Evolutionary conservation across 495 filamentous ascomycete genomes (phyloP).

Genomic region (Hypoxylon cercidicola): DNA sequence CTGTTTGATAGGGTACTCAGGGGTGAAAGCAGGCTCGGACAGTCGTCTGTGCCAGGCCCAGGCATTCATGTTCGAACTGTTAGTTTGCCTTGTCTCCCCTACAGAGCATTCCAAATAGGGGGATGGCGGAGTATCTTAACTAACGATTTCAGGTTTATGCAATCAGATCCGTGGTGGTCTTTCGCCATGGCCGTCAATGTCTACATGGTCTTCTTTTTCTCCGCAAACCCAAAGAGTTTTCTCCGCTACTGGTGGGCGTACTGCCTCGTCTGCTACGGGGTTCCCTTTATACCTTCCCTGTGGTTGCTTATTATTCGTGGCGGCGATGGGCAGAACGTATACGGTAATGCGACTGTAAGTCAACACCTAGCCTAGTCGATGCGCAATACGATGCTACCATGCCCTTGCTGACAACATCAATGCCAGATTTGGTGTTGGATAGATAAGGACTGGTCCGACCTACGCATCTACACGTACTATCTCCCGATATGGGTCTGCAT

Average conservation of each 20-base stretch:
- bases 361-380: background rate
- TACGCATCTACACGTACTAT: slow-evolving; percentile 84
- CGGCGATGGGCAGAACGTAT: slow-evolving; percentile 62
- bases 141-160: slow-evolving; percentile 61
- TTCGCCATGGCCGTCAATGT: slow-evolving; percentile 89
- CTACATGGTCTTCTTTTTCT: slow-evolving; percentile 82
- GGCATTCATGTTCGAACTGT: slow-evolving; percentile 75
- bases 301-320: slow-evolving; percentile 69
- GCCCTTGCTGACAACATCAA: background rate
- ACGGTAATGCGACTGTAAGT: slow-evolving; percentile 75
- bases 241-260: slow-evolving; percentile 76
- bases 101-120: too few species aligned
- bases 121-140: slow-evolving; percentile 21
- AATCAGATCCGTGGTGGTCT: slow-evolving; percentile 67
- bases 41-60: slow-evolving; percentile 77
- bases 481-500: slow-evolving; percentile 87
- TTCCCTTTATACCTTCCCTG: slow-evolving; percentile 76
- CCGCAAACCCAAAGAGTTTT: slow-evolving; percentile 71
- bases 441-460: slow-evolving; percentile 68
- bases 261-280: slow-evolving; percentile 75
- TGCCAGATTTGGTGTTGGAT: slow-evolving; percentile 88
- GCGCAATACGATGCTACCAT: background rate
- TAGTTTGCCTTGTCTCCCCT: slow-evolving; percentile 59
- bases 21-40: slow-evolving; percentile 60
- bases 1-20: slow-evolving; percentile 72